Evolutionary conservation across 1,284 basidiomycete genomes (phyloP).

Genomic region (Serendipita sp.): DNA sequence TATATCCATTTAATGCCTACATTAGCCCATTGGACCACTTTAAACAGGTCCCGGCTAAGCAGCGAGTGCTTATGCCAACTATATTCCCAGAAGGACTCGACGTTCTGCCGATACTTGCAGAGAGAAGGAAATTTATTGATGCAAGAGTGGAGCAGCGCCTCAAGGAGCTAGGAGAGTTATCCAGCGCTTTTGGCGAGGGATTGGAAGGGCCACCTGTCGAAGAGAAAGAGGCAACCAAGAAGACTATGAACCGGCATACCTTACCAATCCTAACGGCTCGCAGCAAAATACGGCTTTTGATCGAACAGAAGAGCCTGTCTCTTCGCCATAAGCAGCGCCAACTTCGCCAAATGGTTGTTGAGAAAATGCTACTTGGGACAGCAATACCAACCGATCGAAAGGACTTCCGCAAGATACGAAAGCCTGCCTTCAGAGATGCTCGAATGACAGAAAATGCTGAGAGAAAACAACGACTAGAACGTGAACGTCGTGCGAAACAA

Average conservation of each 20-base stretch:
- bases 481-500: conserved; percentile 88
- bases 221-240: conserved; percentile 28
- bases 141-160: conserved; percentile 83
- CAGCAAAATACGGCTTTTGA: conserved; percentile 78
- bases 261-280: conserved; percentile 45
- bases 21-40: conserved; percentile 62
- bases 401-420: conserved; percentile 80
- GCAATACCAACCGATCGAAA: conserved; percentile 82
- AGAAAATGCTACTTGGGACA: conserved; percentile 80
- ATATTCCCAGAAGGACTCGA: conserved; percentile 90
- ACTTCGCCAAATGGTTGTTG: conserved; percentile 75
- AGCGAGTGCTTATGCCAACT: conserved; percentile 74
- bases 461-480: conserved; percentile 80
- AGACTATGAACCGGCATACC: conserved; percentile 31
- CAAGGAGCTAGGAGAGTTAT: conserved; percentile 73
- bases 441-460: conserved; percentile 84
- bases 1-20: conserved; percentile 96
- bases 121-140: conserved; percentile 84
- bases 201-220: conserved; percentile 39
- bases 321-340: conserved; percentile 82
- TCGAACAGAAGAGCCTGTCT: conserved; percentile 88
- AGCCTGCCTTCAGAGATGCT: conserved; percentile 81
- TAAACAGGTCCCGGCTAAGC: conserved; percentile 53
- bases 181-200: conserved; percentile 72
- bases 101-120: conserved; percentile 78